Base-by-base conservation (phyloP, 495 filamentous ascomycete species). In the Niebla homalea region DNA sequence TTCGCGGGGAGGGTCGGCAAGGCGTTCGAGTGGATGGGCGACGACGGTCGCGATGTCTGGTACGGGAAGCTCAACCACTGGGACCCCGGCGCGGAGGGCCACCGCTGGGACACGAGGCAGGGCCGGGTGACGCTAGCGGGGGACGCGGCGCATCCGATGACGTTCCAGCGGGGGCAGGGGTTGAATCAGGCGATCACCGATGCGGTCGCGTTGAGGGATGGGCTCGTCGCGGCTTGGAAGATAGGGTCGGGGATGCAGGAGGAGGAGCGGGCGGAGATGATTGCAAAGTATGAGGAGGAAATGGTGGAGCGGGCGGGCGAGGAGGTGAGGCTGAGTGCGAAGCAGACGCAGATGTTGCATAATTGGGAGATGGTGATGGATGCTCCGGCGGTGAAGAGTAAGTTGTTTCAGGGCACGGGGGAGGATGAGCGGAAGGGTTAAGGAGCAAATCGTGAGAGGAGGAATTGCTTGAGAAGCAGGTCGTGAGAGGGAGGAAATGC, bases 121-220 rank as follows among this genome's bases (percentile, higher is more conserved):
- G 18, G 54, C n/a, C n/a, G 62, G 3, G 62, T 75, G 1, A 73
- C 71, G 7, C 58, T 75, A 39, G 70, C 65, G 0, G 73, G 73
- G 4, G 73, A 77, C 57, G 73, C 73, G 0, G 72, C 70, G 7
- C 73, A 75, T 62, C 56, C 70, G 0, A 72, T 75, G 70, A 71
- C 68, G 3, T 50, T 52, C 56, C 40, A 76, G 42, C 69, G 74
- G 19, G 75, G 75, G 7, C 73, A 78, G 60, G 73, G 73, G 1
- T 59, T 74, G 5, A 74, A 76, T 48, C 72, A 75, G 46, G 64
- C 64, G 29, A 59, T 77, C 11, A 42, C 54, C 0, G 73, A 76
- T 51, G 46, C 48, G 3, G 59, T 66, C 16, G 16, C 44, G 7
- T 49, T 57, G n/a, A 52, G 54, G 12, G 32, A 51, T 19, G 36